Evolutionary conservation across 805 yeast species (phyloP), one percentile per base, ranked within the genome.

Genomic region (Saccharomycopsis sp.): DNA sequence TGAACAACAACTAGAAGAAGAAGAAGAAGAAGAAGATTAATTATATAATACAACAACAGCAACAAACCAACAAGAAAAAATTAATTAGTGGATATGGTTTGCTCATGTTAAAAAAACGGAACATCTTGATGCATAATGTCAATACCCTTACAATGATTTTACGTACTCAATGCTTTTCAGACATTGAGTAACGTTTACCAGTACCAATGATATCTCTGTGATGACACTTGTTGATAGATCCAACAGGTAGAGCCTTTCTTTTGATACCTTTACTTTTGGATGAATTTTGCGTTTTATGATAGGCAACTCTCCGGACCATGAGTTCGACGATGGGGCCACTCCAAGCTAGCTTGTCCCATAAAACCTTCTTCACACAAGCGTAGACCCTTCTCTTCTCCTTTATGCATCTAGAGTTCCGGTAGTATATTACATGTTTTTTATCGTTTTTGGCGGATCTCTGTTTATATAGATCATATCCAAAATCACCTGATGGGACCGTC

Each of bases 381-480:
- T 52, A 52, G 20, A 52, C 54, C 22, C 54, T 52, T 23, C 8
- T 22, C 42, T 52, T 52, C 19, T 22, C 34, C 7, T n/a, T 24
- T 3, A 3, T 17, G n/a, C 29, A 29, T n/a, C 20, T 23, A 3
- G 19, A 15, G 19, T 22, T 24, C 54, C 54, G 22, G 38, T 24
- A 8, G 20, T 7, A n/a, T 29, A 17, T 52, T 50, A 15, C 20
- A n/a, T n/a, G n/a, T n/a, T n/a, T n/a, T 8, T 17, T 50, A n/a
- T 8, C 17, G 20, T 38, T 38, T 12, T 3, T 12, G n/a, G 34
- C 9, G 22, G 17, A n/a, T 24, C 38, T 24, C 5, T n/a, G 3
- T 38, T 52, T n/a, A 23, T 35, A 17, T 15, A 53, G 17, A 14
- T 19, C 24, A 12, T 44, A 44, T 3, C 49, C 49, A 44, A 44